Base-by-base conservation (phyloP, 2,329 filamentous ascomycete genomes). In the Alternaria tenuissima region DNA sequence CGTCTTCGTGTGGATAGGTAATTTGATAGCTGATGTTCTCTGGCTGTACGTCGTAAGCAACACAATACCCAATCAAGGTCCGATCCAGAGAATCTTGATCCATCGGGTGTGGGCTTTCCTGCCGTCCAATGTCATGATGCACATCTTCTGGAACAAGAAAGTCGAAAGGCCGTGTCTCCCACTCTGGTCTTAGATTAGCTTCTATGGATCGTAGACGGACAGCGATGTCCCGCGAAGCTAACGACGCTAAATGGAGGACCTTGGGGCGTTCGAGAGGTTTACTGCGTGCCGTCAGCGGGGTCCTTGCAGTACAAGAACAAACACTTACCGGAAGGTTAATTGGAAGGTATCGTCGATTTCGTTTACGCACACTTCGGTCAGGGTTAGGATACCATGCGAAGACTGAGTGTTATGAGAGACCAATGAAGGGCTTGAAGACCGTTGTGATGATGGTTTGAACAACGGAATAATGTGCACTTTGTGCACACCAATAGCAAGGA, bases 381-480 rank as follows among this genome's bases (percentile, higher is more conserved):
- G 76, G 16, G 86, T 88, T 63, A 91, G 84, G 53, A 91, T 84
- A 4, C 89, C 89, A 69, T 87, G 86, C 1, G 87, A 88, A 7
- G 80, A 81, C 61, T 85, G 80, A 61, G 81, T 75, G 39, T 84
- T 80, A 66, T 85, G 76, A 47, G 85, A 81, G 38, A 72, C 79
- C 51, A 88, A 72, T 12, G 85, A 86, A 26, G 84, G 84, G 65
- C 82, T 85, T 16, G 86, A 86, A 26, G 82, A 79, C 63, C 85
- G 82, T 66, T 82, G 83, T 32, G 81, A 81, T 20, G 83, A 80
- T 20, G 83, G 79, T 66, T 88, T 90, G 42, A 87, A 84, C 32
- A 89, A 72, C n/a, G 88, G 88, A 46, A 92, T 84, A 49, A 92
- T 70, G 77, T 91, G 89, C 34, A 91, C 79, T 72, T 89, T 90